Percentiles rank a stretch among this genome's conserved stretches.
phyloP scores from a whole-genome alignment of 1,139 yeast genomes.

The Trichomonascaceae sp. region DNA sequence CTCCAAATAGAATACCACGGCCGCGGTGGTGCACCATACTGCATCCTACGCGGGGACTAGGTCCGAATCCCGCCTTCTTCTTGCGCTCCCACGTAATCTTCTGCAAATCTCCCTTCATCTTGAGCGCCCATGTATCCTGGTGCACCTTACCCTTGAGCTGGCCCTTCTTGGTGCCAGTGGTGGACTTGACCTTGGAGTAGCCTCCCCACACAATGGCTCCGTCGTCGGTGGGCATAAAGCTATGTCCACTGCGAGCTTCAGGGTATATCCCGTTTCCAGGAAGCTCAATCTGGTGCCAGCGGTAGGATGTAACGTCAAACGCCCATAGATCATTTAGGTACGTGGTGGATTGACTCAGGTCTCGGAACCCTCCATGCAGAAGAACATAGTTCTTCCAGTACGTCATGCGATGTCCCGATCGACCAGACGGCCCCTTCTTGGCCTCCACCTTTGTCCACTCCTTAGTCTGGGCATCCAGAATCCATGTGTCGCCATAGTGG shows the following conservation, averaged over 20 bases:
- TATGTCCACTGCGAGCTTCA: constrained; percentile 90
- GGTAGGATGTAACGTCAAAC: constrained; percentile 77
- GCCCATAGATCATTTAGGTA: constrained; percentile 84
- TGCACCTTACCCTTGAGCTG: constrained; percentile 94
- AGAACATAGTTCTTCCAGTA: constrained; percentile 84
- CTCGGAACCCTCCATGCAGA: constrained; percentile 87
- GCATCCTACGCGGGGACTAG: constrained; percentile 91
- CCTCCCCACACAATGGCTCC: constrained; percentile 92
- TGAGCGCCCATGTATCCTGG: constrained; percentile 75
- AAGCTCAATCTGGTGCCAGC: constrained; percentile 83
- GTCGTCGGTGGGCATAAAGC: constrained; percentile 66
- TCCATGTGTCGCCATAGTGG: constrained; percentile 95
- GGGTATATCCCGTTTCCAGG: constrained; percentile 75
- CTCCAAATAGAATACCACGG: constrained; percentile 89
- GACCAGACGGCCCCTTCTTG: constrained; percentile 64
- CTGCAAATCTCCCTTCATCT: constrained; percentile 77
- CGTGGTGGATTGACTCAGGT: constrained; percentile 70
- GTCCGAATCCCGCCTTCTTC: constrained; percentile 77
- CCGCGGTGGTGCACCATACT: constrained; percentile 82
- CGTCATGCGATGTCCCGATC: constrained; percentile 87
- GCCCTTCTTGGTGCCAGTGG: constrained; percentile 82
- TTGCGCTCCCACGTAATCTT: constrained; percentile 80
- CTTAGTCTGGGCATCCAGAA: constrained; percentile 66
- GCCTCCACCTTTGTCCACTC: constrained; percentile 85
- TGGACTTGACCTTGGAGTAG: constrained; percentile 83